A percentile compares a stretch with the other conserved stretches of the same genome.
These are phyloP conservation scores for Zygosaccharomyces bailii DNA, from an alignment of 805 yeast species.

Conservation along the genomic window DNA sequence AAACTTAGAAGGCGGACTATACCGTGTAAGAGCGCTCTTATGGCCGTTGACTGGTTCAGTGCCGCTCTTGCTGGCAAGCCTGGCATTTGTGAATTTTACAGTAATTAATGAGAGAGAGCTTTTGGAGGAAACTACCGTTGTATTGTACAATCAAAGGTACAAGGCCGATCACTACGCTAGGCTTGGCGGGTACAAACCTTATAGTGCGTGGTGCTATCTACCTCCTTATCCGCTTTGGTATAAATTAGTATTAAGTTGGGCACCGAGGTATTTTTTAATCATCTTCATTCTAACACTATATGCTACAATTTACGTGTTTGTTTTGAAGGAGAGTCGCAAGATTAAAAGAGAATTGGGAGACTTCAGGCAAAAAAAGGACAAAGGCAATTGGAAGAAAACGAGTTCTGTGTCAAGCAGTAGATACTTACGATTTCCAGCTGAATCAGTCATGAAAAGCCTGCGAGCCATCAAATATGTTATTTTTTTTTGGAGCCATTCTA, in stretches of 20 bases:
- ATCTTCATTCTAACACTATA: slow-evolving; percentile 62
- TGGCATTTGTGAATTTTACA: slow-evolving; percentile 55
- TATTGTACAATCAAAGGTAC: slow-evolving; percentile 26
- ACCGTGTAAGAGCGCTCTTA: slow-evolving; percentile 51
- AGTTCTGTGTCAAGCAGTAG: slow-evolving; percentile 4
- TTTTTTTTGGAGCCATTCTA: background rate
- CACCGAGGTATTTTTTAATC: slow-evolving; percentile 68
- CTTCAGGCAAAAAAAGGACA: slow-evolving; percentile 19
- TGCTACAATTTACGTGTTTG: slow-evolving; percentile 67
- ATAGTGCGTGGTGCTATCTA: slow-evolving; percentile 74
- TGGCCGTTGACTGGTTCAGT: slow-evolving; percentile 55
- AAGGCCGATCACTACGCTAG: slow-evolving; percentile 26
- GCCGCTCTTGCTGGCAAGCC: slow-evolving; percentile 65
- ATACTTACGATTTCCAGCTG: slow-evolving; percentile 3
- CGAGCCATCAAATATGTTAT: background rate
- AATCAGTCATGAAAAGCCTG: slow-evolving; percentile 8
- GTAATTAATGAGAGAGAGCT: slow-evolving; percentile 16
- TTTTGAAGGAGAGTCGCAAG: slow-evolving; percentile 55
- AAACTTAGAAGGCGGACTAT: slow-evolving; percentile 73
- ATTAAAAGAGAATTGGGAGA: slow-evolving; percentile 42
- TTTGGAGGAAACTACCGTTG: slow-evolving; percentile 21
- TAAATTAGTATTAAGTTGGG: slow-evolving; percentile 72
- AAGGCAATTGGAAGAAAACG: slow-evolving; percentile 1
- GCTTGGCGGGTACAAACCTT: slow-evolving; percentile 54
- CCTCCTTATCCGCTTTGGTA: slow-evolving; percentile 74